Percentiles rank a stretch among this genome's conserved stretches.
Conservation (phyloP, 1,139 yeast genomes). For the Torulaspora pretoriensis region DNA sequence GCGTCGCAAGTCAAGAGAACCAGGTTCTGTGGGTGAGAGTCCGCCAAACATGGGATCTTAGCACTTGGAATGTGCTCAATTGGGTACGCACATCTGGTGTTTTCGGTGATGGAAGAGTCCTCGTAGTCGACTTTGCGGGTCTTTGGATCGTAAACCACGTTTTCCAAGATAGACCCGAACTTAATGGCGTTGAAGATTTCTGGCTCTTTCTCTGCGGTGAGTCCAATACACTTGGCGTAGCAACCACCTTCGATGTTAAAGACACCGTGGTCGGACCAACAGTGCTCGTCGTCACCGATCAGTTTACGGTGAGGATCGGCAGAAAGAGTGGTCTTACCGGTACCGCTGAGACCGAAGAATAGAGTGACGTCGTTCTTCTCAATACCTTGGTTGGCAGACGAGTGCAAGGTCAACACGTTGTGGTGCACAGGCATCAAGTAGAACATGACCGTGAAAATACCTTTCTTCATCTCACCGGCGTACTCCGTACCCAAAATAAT, state of each 20-base stretch:
- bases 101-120: slow-evolving; percentile 82
- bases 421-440: slow-evolving; percentile 96
- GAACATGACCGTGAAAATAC: slow-evolving; percentile 98
- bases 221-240: slow-evolving; percentile 94
- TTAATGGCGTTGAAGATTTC: slow-evolving; percentile 93
- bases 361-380: slow-evolving; percentile 65
- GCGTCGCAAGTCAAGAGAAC: slow-evolving; percentile 95
- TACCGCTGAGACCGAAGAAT: slow-evolving; percentile 95
- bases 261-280: slow-evolving; percentile 98
- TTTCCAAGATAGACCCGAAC: slow-evolving; percentile 92
- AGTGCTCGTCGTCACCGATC: slow-evolving; percentile 98
- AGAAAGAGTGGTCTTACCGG: slow-evolving; percentile 96
- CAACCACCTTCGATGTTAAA: slow-evolving; percentile 99
- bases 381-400: slow-evolving; percentile 89
- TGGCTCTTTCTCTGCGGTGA: slow-evolving; percentile 90
- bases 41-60: slow-evolving; percentile 88
- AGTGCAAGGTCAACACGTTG: slow-evolving; percentile 88
- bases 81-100: slow-evolving; percentile 98
- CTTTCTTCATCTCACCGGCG: slow-evolving; percentile 99
- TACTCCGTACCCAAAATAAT: slow-evolving; percentile 97
- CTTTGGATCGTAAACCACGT: slow-evolving; percentile 77
- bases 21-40: slow-evolving; percentile 87
- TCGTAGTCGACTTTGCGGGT: slow-evolving; percentile 83
- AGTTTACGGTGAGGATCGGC: slow-evolving; percentile 93
- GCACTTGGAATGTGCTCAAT: slow-evolving; percentile 96